phyloP scores from a whole-genome alignment of 257 asterid species.

The Haberlea rhodopensis region DNA sequence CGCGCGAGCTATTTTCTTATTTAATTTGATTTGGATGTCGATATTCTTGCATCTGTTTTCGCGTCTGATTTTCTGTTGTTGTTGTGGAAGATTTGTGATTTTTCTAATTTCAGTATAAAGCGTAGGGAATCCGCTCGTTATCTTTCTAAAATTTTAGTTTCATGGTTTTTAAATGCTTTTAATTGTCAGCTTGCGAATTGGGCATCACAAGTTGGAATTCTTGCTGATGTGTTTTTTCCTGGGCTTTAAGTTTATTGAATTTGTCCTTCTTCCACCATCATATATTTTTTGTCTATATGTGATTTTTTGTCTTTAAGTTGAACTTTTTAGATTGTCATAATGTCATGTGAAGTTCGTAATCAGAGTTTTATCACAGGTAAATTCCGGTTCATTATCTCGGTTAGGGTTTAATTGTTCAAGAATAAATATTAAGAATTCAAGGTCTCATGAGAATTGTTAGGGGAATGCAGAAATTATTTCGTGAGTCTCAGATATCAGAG shows the following conservation, averaged over 20 bases:
- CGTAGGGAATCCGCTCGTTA: not conserved
- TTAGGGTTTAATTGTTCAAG: conserved; percentile 58
- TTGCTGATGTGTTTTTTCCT: not conserved
- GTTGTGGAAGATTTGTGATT: not conserved
- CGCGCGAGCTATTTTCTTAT: not conserved
- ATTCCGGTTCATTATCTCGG: conserved; percentile 35
- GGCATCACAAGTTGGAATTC: not conserved
- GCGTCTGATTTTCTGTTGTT: conserved; percentile 7
- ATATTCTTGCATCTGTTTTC: not conserved
- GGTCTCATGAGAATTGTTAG: conserved; percentile 99
- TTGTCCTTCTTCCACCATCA: not conserved
- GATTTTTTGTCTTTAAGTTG: conserved; percentile 28
- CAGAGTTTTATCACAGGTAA: conserved; percentile 32
- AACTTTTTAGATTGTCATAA: conserved; percentile 36
- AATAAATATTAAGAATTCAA: conserved; percentile 55
- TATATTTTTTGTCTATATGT: not conserved
- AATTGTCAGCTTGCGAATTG: not conserved
- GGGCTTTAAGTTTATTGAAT: not conserved
- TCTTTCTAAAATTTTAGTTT: not conserved
- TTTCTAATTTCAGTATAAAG: not conserved
- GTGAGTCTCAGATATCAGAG: conserved; percentile 56
- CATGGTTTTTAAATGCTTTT: too few relatives aligned
- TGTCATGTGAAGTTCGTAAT: conserved; percentile 25
- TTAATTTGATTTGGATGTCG: not conserved
- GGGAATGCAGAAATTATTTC: conserved; percentile 97